Base-by-base conservation (phyloP, 176 grass and related monocot species). In the Cocos nucifera region DNA sequence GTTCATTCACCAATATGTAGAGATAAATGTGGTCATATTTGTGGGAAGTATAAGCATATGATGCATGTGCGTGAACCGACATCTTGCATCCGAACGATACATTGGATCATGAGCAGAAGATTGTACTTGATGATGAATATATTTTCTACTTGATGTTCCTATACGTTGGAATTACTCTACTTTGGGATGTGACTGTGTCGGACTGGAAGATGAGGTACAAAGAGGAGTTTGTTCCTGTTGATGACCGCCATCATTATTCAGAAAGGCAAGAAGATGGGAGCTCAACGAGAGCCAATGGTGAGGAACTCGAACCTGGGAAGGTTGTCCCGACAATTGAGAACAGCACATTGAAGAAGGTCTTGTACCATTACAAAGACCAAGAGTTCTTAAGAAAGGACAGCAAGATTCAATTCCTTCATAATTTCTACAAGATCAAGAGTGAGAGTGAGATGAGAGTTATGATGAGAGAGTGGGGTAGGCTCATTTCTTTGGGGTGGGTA, bases 161-260 rank as follows among this genome's bases (percentile, higher is more conserved):
- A 27, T 27, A 27, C 3, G 26, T 27, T 27, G 4, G 26, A 27
- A 27, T 27, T 27, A 27, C 26, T 4, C 26, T 27, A 2, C 24
- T 25, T 25, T 25, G 26, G 26, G 26, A 27, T 27, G 4, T 98
- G 70, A 80, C 65, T 22, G 87, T 92, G 66, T 57, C 92, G 20
- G 93, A 84, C 1, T 92, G 93, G 93, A 87, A 98, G 49, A 84
- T 97, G 75, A 80, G 75, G 72, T 97, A 97, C 78, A 97, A 78
- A 74, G 87, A 97, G 77, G 93, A 97, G 77, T 97, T 97, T 56
- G 71, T 91, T 63, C 87, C 87, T 2, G 65, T 56, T 6, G 81
- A 97, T 57, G 87, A 88, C 91, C 81, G 85, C 87, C 61, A 81
- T 85, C 53, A 79, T 97, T 55, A 29, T 97, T 54, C 65, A 71